A percentile compares a stretch with the other conserved stretches of the same genome.
These are phyloP conservation scores for Calonectria pseudoturangicola DNA, from an alignment of 2,329 filamentous ascomycete genomes.

Conservation along the genomic window DNA sequence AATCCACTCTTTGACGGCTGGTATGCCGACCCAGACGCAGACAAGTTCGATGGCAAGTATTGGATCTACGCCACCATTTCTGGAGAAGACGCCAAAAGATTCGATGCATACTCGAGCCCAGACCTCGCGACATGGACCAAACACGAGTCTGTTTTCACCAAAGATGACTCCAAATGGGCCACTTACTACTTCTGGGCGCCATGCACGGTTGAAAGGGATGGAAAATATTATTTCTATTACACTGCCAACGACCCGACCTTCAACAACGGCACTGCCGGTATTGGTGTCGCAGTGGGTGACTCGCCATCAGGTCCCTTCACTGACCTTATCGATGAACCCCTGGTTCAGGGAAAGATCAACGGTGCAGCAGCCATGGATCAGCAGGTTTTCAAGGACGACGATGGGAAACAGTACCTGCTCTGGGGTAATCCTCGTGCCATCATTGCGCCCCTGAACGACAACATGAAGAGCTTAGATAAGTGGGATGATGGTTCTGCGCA, in stretches of 20 bases:
- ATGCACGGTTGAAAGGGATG: slow-evolving; percentile 2
- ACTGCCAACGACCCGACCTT: slow-evolving; percentile 9
- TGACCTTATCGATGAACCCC: not conserved
- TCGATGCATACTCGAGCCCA: slow-evolving; percentile 19
- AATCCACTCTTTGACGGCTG: slow-evolving; percentile 20
- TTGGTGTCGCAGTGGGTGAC: slow-evolving; percentile 4
- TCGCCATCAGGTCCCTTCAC: slow-evolving; percentile 12
- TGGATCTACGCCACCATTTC: slow-evolving; percentile 9
- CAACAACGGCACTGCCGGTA: slow-evolving; percentile 7
- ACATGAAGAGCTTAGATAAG: slow-evolving; percentile 13
- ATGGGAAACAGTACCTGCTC: slow-evolving; percentile 16
- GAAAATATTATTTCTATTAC: slow-evolving; percentile 24
- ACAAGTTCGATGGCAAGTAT: slow-evolving; percentile 18
- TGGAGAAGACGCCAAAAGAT: not conserved
- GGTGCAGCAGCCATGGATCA: slow-evolving; percentile 15
- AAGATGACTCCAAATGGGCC: slow-evolving; percentile 3
- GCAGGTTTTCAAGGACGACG: slow-evolving; percentile 9
- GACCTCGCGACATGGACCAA: slow-evolving; percentile 13
- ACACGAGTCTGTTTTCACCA: not conserved
- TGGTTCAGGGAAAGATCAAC: slow-evolving; percentile 1
- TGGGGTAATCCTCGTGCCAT: slow-evolving; percentile 14
- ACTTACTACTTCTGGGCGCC: slow-evolving; percentile 4
- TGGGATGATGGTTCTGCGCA: not conserved
- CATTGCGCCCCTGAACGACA: slow-evolving; percentile 1
- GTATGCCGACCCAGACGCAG: slow-evolving; percentile 20